Percentiles rank a stretch among this genome's conserved stretches.
phyloP scores from a whole-genome alignment of 208 protist genomes.

The Trichomonas gallinae region DNA sequence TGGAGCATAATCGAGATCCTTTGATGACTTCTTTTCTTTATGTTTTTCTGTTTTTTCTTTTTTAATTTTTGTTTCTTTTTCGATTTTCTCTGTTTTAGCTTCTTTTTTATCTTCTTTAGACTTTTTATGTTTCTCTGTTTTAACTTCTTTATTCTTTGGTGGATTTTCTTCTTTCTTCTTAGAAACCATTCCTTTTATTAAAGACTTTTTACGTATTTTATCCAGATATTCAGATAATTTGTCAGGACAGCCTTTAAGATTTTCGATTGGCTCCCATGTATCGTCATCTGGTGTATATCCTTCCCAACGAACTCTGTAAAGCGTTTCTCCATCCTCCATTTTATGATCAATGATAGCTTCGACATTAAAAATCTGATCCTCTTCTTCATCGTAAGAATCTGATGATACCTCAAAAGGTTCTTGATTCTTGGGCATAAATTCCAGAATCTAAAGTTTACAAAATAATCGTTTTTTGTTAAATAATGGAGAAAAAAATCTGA shows the following conservation, averaged over 20 bases:
- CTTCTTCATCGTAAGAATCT: background rate
- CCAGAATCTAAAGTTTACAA: too few species aligned
- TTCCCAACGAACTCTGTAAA: slow-evolving; percentile 21
- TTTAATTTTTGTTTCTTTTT: background rate
- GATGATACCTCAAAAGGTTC: background rate
- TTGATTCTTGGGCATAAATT: too few species aligned
- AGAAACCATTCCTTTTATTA: background rate
- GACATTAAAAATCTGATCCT: slow-evolving; percentile 27
- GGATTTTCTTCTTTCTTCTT: background rate
- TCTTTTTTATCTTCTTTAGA: too few species aligned
- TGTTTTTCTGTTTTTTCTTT: background rate
- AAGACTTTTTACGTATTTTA: background rate
- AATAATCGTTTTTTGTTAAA: too few species aligned
- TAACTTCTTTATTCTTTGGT: background rate
- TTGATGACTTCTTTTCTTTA: background rate
- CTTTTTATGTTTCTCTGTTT: background rate
- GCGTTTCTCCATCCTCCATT: background rate
- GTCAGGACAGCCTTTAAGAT: background rate
- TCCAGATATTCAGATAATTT: background rate
- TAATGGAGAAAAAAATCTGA: too few species aligned
- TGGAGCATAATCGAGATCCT: background rate
- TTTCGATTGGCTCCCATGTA: slow-evolving; percentile 26
- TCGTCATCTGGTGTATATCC: background rate
- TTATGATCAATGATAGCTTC: slow-evolving; percentile 17
- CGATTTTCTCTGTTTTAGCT: background rate